Evolutionary conservation across 495 filamentous ascomycete genomes (phyloP).

Genomic region (Daldinia decipiens): DNA sequence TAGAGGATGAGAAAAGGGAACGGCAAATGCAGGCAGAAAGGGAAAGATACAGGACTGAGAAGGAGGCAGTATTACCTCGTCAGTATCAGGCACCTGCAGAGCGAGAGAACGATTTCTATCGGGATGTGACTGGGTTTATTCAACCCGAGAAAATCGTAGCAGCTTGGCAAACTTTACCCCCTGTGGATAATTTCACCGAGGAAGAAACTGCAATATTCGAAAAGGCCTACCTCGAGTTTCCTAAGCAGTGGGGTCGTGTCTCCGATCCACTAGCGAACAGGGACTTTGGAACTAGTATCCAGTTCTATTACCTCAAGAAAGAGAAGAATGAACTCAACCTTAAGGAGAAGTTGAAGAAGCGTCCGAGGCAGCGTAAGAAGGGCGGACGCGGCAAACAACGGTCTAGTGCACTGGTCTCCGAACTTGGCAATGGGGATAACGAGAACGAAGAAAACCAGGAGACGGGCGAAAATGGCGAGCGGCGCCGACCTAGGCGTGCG

Average conservation of each 20-base stretch:
- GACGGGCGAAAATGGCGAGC: conserved; percentile 61
- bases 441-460: conserved; percentile 64
- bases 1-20: conserved; percentile 77
- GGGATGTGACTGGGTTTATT: conserved; percentile 77
- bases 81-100: conserved; percentile 70
- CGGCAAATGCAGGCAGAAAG: conserved; percentile 73
- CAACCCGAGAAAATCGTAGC: conserved; percentile 72
- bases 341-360: conserved; percentile 82
- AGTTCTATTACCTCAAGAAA: conserved; percentile 96
- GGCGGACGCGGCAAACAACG: conserved; percentile 68
- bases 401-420: conserved; percentile 79
- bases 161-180: conserved; percentile 77
- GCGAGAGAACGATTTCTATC: conserved; percentile 65
- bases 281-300: conserved; percentile 85
- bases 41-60: conserved; percentile 77
- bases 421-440: conserved; percentile 70
- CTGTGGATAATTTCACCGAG: conserved; percentile 82
- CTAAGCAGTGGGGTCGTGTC: conserved; percentile 94
- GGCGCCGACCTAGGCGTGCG: conserved; percentile 62
- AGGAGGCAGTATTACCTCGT: conserved; percentile 85
- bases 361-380: conserved; percentile 70
- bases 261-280: conserved; percentile 76
- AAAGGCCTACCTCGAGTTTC: conserved; percentile 78
- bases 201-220: conserved; percentile 83
- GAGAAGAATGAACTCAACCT: conserved; percentile 88